Conservation (phyloP, 148 eudicot genomes). For the Gaultheria prostrata region DNA sequence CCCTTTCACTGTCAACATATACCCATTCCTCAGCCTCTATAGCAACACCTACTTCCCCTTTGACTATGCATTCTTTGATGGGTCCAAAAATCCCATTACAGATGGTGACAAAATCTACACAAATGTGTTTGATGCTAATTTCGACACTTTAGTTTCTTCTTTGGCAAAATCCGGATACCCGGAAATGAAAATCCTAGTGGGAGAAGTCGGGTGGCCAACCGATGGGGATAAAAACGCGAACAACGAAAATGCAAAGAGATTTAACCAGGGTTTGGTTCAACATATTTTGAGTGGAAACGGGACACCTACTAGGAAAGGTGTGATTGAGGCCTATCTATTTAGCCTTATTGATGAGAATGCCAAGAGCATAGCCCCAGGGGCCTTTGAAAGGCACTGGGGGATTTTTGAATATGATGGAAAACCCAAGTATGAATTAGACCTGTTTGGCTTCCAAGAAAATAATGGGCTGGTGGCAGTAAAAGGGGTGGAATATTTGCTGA, state of each 20-base stretch:
- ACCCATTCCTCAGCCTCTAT: slow-evolving; percentile 91
- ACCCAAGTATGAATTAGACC: slow-evolving; percentile 78
- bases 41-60: slow-evolving; percentile 74
- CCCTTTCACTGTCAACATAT: slow-evolving; percentile 92
- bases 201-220: slow-evolving; percentile 99
- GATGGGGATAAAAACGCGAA: slow-evolving; percentile 81
- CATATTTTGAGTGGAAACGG: slow-evolving; percentile 66
- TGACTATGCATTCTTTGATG: slow-evolving; percentile 85
- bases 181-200: slow-evolving; percentile 72
- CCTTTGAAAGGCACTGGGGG: slow-evolving; percentile 98
- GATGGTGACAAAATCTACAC: slow-evolving; percentile 56
- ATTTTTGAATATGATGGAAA: slow-evolving; percentile 90
- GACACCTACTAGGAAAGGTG: slow-evolving; percentile 67
- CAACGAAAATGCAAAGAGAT: slow-evolving; percentile 59
- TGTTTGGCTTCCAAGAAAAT: slow-evolving; percentile 44
- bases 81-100: slow-evolving; percentile 46
- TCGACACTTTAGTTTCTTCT: slow-evolving; percentile 76
- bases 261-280: slow-evolving; percentile 70
- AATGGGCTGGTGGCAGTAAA: slow-evolving; percentile 57
- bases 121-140: slow-evolving; percentile 94
- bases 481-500: slow-evolving; percentile 60
- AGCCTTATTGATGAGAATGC: slow-evolving; percentile 84
- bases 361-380: slow-evolving; percentile 86
- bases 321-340: slow-evolving; percentile 60
- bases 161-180: slow-evolving; percentile 72